Evolutionary conservation across 176 grass and related monocot species (phyloP).

Genomic region (Oryza punctata): DNA sequence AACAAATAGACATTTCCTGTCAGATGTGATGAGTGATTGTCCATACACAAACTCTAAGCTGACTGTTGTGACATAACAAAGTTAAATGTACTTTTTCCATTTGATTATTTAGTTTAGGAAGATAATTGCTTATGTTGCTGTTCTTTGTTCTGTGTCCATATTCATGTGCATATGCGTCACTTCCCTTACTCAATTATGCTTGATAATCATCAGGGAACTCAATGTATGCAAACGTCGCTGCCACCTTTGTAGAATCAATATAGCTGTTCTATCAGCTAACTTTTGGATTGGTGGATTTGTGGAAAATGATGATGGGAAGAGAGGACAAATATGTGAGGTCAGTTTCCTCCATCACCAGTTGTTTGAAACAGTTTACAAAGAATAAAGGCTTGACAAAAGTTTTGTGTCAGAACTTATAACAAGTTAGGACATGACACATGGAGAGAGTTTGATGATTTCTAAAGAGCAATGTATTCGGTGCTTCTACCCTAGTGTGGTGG

Average conservation of each 20-base stretch:
- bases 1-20: conserved; percentile 1
- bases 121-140: background rate
- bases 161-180: background rate
- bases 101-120: background rate
- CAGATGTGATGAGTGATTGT: background rate
- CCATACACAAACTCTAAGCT: background rate
- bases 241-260: conserved; percentile 2
- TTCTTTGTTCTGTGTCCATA: background rate
- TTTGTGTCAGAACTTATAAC: background rate
- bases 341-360: conserved; percentile 4
- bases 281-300: background rate
- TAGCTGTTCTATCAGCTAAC: background rate
- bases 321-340: conserved; percentile 58
- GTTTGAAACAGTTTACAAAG: conserved; percentile 26
- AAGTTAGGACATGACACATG: background rate
- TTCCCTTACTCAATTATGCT: background rate
- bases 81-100: background rate
- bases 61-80: background rate
- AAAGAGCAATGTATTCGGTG: background rate
- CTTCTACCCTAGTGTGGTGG: background rate
- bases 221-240: background rate
- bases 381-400: background rate
- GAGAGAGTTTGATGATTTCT: background rate
- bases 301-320: conserved; percentile 35
- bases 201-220: conserved; percentile 22